Evolutionary conservation across 345 rosid genomes (phyloP).

Genomic region (Anacardium occidentale): DNA sequence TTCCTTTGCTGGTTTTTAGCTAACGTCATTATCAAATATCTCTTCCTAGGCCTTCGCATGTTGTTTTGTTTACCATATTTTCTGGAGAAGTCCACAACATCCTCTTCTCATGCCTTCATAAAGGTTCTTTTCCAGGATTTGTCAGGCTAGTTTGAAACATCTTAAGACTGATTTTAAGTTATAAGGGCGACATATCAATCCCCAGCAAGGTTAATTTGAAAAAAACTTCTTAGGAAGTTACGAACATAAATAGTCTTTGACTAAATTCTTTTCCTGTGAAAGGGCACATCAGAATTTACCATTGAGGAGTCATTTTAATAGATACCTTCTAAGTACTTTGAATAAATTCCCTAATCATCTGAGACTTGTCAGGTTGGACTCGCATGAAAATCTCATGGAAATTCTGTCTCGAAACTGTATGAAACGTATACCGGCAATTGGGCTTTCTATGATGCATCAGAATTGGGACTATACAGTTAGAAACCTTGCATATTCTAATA

Average conservation of each 20-base stretch:
- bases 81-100: background rate
- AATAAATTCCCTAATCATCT: background rate
- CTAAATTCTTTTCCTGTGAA: background rate
- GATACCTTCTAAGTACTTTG: background rate
- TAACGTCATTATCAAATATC: background rate
- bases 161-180: background rate
- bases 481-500: background rate
- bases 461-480: background rate
- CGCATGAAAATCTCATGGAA: background rate
- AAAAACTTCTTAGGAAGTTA: background rate
- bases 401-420: background rate
- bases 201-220: slow-evolving; percentile 2
- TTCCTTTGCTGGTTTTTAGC: background rate
- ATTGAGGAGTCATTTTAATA: background rate
- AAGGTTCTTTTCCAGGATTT: slow-evolving; percentile 7
- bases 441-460: background rate
- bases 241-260: background rate
- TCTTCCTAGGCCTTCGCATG: slow-evolving; percentile 5
- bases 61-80: background rate
- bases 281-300: background rate
- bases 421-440: background rate
- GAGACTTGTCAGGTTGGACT: background rate
- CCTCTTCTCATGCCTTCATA: slow-evolving; percentile 3
- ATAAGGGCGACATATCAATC: background rate
- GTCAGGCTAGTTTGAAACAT: background rate